Evolutionary conservation across 352 stramenopile species (phyloP).

Genomic region (Phytophthora syringae): DNA sequence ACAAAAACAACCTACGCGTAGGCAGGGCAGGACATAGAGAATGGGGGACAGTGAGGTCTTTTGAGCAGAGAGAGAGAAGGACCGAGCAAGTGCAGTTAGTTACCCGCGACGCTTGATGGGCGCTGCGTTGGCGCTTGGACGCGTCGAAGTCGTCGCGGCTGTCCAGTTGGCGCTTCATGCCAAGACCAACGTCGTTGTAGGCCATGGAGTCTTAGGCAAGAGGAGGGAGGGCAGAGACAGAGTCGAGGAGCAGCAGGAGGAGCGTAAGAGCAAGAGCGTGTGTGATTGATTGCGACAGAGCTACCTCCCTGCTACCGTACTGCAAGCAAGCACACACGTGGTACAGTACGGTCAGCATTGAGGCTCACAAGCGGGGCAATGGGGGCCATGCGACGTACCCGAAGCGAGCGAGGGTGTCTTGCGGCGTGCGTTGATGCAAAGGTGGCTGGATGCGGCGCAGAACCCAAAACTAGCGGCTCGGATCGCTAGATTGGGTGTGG

Average conservation of each 20-base stretch:
- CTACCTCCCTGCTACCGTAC: not conserved
- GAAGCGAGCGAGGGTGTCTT: no score
- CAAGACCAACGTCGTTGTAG: constrained; percentile 10
- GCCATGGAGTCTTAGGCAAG: constrained; percentile 26
- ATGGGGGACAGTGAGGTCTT: no score
- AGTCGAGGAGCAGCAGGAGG: not conserved
- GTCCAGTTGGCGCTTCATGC: constrained; percentile 58
- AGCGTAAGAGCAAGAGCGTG: not conserved
- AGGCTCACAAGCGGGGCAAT: not conserved
- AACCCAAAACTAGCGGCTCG: no score
- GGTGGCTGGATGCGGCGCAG: no score
- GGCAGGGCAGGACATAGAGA: constrained; percentile 28
- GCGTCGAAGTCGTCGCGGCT: constrained; percentile 32
- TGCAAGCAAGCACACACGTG: not conserved
- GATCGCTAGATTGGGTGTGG: no score
- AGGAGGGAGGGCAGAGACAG: constrained; percentile 7
- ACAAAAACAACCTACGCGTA: constrained; percentile 74
- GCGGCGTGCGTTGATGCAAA: not conserved
- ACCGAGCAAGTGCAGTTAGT: constrained; percentile 14
- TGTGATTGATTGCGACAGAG: not conserved
- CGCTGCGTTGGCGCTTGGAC: constrained; percentile 47
- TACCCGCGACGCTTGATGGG: constrained; percentile 57
- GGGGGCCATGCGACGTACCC: not conserved
- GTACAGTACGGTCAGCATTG: not conserved
- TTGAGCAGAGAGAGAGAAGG: constrained; percentile 28